Base-by-base conservation (phyloP, 148 eudicot genomes). In the Nepenthes gracilis region DNA sequence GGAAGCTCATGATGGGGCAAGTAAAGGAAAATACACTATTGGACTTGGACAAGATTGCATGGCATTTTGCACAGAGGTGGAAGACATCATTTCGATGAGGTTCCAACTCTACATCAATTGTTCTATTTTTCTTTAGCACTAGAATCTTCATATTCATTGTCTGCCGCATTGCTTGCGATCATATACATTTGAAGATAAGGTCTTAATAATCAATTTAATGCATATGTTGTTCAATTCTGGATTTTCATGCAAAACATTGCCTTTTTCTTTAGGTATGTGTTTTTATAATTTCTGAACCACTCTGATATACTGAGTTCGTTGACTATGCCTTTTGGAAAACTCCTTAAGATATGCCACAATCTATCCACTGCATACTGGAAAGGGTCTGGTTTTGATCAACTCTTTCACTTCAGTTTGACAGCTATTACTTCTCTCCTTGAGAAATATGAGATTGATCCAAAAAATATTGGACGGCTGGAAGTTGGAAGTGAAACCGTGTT, bases 1-100 rank as follows among this genome's bases (percentile, higher is more conserved):
- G 78, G 99, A 93, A 83, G 87, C 77, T 64, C 83, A 86, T 81
- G 97, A 93, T 86, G 97, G 95, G 33, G 95, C 73, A 64, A 89
- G 99, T 73, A 89, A 89, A 70, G 99, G 99, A 60, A 93, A 93
- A 61, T 93, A 93, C 77, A 93, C 99, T 47, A 93, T 93, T 76
- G 99, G 99, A 32, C 97, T 93, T 51, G 99, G 99, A 61, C 99
- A 93, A 69, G 99, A 93, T 65, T 89, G 97, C 71, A 84, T 93
- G 97, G 95, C 83, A 37, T 93, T 93, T 72, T 93, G 99, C 64
- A 77, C 89, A 33, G 99, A 93, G 68, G 99, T 93, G 11, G 99
- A 93, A 80, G 99, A 93, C 70, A 95, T 93, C 62, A 93, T 93
- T 60, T 93, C 99, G n/a, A 93, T 93, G 97, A 85, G 97, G 99